Conservation (phyloP, 345 rosid species). For the Citrus trifoliata region DNA sequence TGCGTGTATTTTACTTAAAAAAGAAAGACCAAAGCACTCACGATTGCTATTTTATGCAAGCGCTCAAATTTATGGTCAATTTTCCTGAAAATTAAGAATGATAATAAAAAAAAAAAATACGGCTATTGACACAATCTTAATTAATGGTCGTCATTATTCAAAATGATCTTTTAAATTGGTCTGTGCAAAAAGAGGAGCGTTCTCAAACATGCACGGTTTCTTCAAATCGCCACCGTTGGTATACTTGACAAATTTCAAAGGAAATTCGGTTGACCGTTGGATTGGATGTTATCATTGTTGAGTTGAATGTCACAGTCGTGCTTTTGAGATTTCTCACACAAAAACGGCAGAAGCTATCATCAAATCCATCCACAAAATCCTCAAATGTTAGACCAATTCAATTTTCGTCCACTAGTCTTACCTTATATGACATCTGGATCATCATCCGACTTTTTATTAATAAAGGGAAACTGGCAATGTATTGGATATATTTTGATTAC, state of each 20-base stretch:
- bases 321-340: not conserved
- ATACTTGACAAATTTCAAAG: not conserved
- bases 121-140: no score
- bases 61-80: no score
- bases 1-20: not conserved
- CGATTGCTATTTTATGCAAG: no score
- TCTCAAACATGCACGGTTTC: not conserved
- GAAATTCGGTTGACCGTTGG: not conserved
- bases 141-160: no score
- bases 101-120: no score
- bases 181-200: no score
- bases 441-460: not conserved
- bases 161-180: no score
- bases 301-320: no score
- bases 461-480: not conserved
- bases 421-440: not conserved
- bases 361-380: no score
- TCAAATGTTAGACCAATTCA: conserved; percentile 1
- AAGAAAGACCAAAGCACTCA: not conserved
- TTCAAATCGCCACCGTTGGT: not conserved
- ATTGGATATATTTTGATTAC: not conserved
- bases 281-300: no score
- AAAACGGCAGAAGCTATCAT: not conserved
- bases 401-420: not conserved
- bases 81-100: no score